Evolutionary conservation across 108 stramenopile genomes (phyloP).

Genomic region (Hondaea fermentalgiana): DNA sequence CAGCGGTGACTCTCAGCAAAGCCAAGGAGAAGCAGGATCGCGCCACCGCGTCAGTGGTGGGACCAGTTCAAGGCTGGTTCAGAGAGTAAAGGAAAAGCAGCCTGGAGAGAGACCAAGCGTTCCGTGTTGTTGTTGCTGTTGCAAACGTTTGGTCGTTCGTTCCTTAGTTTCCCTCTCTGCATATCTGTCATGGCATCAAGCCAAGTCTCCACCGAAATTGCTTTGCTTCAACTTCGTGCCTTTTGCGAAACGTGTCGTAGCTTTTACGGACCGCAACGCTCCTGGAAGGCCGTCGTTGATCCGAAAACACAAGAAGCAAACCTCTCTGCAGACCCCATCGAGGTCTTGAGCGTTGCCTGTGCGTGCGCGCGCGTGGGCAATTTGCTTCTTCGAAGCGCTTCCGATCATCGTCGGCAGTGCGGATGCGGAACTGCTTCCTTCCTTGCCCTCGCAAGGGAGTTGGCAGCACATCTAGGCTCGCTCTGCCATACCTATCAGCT

Average conservation of each 20-base stretch:
- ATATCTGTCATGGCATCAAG: no score
- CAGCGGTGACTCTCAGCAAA: not conserved
- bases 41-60: not conserved
- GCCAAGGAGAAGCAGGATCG: not conserved
- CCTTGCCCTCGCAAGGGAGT: not conserved
- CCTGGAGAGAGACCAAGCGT: not conserved
- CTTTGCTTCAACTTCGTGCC: not conserved
- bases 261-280: not conserved
- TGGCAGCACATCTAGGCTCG: not conserved
- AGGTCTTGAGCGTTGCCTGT: not conserved
- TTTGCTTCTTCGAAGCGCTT: not conserved
- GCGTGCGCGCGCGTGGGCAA: not conserved
- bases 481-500: not conserved
- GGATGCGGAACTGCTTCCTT: not conserved
- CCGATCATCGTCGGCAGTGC: not conserved
- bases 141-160: no score
- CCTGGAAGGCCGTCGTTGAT: not conserved
- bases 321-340: not conserved
- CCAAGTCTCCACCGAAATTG: not conserved
- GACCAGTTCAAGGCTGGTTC: not conserved
- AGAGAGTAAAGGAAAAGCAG: not conserved
- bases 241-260: not conserved
- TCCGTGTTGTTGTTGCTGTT: not conserved
- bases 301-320: not conserved
- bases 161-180: no score